These are phyloP conservation scores for Sphagnum fallax DNA, from an alignment of 228 moss, liverwort and hornwort genomes.

Conservation along the genomic window DNA sequence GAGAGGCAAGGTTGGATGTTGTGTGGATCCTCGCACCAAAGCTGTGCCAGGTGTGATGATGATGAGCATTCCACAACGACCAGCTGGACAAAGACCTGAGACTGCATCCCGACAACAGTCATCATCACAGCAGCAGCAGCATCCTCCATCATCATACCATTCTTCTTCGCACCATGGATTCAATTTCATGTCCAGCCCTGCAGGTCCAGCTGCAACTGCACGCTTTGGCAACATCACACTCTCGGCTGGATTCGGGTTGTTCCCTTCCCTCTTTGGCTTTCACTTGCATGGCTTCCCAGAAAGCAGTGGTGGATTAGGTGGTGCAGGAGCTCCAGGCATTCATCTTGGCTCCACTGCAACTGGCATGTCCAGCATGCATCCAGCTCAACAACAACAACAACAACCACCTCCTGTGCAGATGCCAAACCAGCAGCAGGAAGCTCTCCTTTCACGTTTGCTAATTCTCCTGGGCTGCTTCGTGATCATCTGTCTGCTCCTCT, in stretches of 20 bases:
- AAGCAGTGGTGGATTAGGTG: slow-evolving; percentile 10
- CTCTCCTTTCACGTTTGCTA: slow-evolving; percentile 42
- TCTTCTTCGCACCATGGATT: slow-evolving; percentile 44
- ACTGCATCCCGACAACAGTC: slow-evolving; percentile 42
- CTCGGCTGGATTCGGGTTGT: slow-evolving; percentile 60
- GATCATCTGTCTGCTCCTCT: slow-evolving; percentile 41
- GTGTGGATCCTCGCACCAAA: slow-evolving; percentile 52
- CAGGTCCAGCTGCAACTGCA: slow-evolving; percentile 34
- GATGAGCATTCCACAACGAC: slow-evolving; percentile 50
- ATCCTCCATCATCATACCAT: slow-evolving; percentile 2
- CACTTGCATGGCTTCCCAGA: slow-evolving; percentile 52
- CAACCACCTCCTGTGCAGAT: slow-evolving; percentile 27
- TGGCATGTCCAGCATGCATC: slow-evolving; percentile 23
- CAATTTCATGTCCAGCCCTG: slow-evolving; percentile 45
- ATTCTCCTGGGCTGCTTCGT: slow-evolving; percentile 47
- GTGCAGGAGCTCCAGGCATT: slow-evolving; percentile 26
- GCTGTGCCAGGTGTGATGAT: slow-evolving; percentile 41
- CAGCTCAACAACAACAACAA: too few relatives aligned
- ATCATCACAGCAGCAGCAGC: slow-evolving; percentile 37
- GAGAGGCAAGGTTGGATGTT: slow-evolving; percentile 73
- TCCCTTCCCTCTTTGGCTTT: slow-evolving; percentile 51
- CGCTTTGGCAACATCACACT: slow-evolving; percentile 54
- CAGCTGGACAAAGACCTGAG: slow-evolving; percentile 52
- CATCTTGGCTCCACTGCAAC: slow-evolving; percentile 31
- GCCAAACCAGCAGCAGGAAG: slow-evolving; percentile 51